Evolutionary conservation across 352 stramenopile genomes (phyloP).

Genomic region (Pythium graminicola): DNA sequence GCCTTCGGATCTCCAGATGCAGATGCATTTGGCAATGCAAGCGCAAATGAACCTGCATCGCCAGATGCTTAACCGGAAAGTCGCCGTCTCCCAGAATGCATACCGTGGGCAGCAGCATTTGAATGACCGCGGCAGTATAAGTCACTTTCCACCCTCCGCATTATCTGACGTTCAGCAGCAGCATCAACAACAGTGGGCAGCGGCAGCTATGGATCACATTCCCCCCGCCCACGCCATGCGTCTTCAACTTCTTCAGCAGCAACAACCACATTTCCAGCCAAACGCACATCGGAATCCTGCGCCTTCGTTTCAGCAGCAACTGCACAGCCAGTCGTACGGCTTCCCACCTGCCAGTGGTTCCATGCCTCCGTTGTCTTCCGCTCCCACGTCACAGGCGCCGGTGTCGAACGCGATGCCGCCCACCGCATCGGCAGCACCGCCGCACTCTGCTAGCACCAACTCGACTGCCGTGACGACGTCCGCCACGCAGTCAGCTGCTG

Average conservation of each 20-base stretch:
- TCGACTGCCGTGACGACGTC: slow-evolving; percentile 7
- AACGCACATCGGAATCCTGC: slow-evolving; percentile 2
- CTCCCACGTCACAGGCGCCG: neutral
- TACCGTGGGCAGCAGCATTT: slow-evolving; percentile 40
- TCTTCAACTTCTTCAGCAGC: slow-evolving; percentile 18
- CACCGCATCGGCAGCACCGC: neutral
- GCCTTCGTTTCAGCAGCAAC: slow-evolving; percentile 11
- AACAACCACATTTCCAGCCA: slow-evolving; percentile 15
- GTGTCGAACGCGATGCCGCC: neutral
- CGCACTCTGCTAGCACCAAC: slow-evolving; percentile 5
- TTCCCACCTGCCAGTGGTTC: slow-evolving; percentile 17
- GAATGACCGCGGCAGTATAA: slow-evolving; percentile 10
- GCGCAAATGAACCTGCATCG: slow-evolving; percentile 85
- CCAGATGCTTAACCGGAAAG: slow-evolving; percentile 83
- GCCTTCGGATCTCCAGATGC: slow-evolving; percentile 54
- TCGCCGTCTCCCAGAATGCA: slow-evolving; percentile 79
- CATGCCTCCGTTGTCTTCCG: neutral
- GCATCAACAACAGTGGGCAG: slow-evolving; percentile 26
- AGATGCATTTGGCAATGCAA: slow-evolving; percentile 86
- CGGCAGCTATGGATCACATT: slow-evolving; percentile 21
- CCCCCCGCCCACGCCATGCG: slow-evolving; percentile 16
- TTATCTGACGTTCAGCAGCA: slow-evolving; percentile 24
- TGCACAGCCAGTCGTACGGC: slow-evolving; percentile 18
- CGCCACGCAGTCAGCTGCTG: slow-evolving; percentile 16
- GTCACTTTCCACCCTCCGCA: slow-evolving; percentile 11